These are phyloP conservation scores for Brachypodium distachyon DNA, from an alignment of 202 grass and related monocot genomes.

Conservation along the genomic window DNA sequence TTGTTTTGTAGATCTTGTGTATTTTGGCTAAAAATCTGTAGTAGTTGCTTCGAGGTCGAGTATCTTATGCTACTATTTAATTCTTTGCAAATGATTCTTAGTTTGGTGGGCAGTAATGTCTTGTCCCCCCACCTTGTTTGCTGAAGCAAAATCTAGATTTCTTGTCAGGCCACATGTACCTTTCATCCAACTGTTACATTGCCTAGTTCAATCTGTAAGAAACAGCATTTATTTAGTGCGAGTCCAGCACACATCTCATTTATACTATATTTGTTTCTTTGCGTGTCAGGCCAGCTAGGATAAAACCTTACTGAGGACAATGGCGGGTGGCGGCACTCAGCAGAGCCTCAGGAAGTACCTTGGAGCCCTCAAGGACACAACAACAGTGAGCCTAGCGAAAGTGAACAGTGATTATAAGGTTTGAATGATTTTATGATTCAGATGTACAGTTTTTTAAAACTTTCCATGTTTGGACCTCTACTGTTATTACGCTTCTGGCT, in stretches of 20 bases:
- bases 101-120: not conserved
- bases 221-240: not conserved
- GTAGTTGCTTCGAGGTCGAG: not conserved
- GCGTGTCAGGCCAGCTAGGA: slow-evolving; percentile 18
- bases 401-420: slow-evolving; percentile 99
- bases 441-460: not conserved
- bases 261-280: slow-evolving; percentile 15
- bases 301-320: slow-evolving; percentile 28
- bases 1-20: not conserved
- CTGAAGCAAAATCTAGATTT: not conserved
- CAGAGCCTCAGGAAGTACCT: slow-evolving; percentile 86
- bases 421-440: not conserved
- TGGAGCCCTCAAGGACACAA: slow-evolving; percentile 95
- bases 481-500: not conserved
- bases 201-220: not conserved
- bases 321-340: slow-evolving; percentile 74
- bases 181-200: not conserved
- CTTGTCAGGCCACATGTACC: not conserved
- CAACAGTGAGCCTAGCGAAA: slow-evolving; percentile 94
- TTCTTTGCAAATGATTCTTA: not conserved
- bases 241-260: slow-evolving; percentile 1
- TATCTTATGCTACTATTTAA: not conserved
- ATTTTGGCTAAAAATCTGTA: not conserved
- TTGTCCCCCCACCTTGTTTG: not conserved
- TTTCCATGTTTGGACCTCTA: not conserved